Conservation (phyloP, 2,329 filamentous ascomycete species). For the Colletotrichum kahawae region DNA sequence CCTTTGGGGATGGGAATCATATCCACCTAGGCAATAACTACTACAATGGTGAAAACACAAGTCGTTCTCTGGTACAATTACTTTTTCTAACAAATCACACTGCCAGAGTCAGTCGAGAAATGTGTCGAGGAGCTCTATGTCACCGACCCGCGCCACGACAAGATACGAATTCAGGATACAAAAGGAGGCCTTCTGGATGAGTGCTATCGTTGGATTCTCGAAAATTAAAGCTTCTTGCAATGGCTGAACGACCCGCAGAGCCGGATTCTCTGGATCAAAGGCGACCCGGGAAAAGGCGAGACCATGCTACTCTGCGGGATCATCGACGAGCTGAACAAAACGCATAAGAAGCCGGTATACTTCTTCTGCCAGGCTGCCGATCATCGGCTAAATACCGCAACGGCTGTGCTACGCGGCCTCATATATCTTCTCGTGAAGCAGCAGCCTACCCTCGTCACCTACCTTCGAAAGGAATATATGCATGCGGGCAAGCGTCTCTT, state of each 20-base stretch:
- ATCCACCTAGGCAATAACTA: too few species aligned
- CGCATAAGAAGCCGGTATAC: conserved; percentile 22
- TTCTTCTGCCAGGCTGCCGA: conserved; percentile 51
- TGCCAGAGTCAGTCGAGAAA: too few species aligned
- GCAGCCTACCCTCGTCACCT: background rate
- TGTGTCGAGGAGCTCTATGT: background rate
- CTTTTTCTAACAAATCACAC: too few species aligned
- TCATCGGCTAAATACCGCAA: conserved; percentile 38
- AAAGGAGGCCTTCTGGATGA: conserved; percentile 38
- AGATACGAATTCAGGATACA: conserved; percentile 35
- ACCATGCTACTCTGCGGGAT: conserved; percentile 47
- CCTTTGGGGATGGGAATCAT: too few species aligned
- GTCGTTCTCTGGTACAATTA: too few species aligned
- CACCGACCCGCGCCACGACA: conserved; percentile 39
- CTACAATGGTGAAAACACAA: too few species aligned
- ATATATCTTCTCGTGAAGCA: conserved; percentile 41
- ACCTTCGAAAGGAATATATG: conserved; percentile 5
- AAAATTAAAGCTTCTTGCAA: conserved; percentile 26
- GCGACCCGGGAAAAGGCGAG: conserved; percentile 46
- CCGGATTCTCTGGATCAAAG: conserved; percentile 42
- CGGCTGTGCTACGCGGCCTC: conserved; percentile 46
- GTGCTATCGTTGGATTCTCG: conserved; percentile 40
- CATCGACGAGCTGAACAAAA: conserved; percentile 33
- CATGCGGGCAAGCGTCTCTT: conserved; percentile 39
- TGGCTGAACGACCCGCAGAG: conserved; percentile 27